These are phyloP conservation scores for Fraxinus ornus DNA, from an alignment of 305 asterid species.

Conservation along the genomic window DNA sequence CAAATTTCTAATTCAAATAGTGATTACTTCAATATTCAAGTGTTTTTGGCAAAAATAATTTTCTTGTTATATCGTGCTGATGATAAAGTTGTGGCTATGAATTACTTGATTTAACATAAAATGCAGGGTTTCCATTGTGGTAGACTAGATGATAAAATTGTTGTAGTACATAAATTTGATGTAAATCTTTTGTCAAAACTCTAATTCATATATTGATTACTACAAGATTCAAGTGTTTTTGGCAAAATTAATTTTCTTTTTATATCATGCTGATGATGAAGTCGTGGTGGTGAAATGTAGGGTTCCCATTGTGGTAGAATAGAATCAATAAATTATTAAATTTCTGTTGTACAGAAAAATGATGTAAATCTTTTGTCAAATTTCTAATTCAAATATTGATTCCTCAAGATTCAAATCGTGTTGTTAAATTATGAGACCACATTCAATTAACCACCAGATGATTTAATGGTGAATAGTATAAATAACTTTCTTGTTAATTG, in stretches of 20 bases:
- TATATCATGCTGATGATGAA: background rate
- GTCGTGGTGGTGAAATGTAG: background rate
- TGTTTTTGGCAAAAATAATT: background rate
- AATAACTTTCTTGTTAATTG: background rate
- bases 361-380: background rate
- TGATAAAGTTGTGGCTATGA: background rate
- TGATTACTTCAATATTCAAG: background rate
- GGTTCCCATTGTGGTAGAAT: background rate
- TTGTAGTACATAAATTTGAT: background rate
- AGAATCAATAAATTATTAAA: too few relatives aligned
- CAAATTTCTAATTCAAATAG: background rate
- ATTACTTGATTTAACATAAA: background rate
- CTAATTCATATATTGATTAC: background rate
- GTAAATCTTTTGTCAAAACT: background rate
- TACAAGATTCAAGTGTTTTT: background rate
- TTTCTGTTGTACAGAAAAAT: background rate
- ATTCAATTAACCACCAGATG: background rate
- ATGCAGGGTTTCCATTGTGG: background rate
- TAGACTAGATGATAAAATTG: background rate
- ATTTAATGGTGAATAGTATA: background rate
- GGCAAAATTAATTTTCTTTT: background rate
- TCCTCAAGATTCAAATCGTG: background rate
- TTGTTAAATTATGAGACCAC: background rate
- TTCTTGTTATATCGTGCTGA: background rate
- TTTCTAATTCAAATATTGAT: background rate